Evolutionary conservation across 371 early-diverging fungal species (phyloP), one percentile per base, ranked within the genome.

Genomic region (Apophysomyces ossiformis): DNA sequence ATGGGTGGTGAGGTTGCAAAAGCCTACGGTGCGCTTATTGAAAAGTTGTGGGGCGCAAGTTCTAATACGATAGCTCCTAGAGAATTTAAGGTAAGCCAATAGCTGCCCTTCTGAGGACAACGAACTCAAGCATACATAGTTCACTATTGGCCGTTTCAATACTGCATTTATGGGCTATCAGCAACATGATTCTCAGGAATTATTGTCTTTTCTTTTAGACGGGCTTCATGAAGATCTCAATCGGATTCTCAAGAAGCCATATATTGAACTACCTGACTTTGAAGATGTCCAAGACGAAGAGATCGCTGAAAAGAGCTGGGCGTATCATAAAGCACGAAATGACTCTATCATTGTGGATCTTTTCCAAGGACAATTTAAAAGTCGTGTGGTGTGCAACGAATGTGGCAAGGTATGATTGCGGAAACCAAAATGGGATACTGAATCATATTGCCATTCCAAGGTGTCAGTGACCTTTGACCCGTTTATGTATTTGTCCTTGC

Each of bases 331-430:
- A 21, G 68, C 75, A 16, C 69, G 83, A 36, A 83, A 86, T 60
- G 77, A 81, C 61, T 82, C 84, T 12, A 77, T 85, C 64, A 70
- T 90, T 64, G 81, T 88, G 12, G 88, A 89, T 66, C 64, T 89
- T 21, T 92, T 92, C 66, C 90, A 90, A 67, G 91, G 89, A 5
- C 85, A 89, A 68, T 86, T 86, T 67, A 88, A 85, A 61, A 81
- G 82, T 13, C 83, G 83, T 0, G 69, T 90, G 16, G 82, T 83
- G 63, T 94, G 93, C 68, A 65, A 76, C 16, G 75, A 67, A 7
- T 87, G 88, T 60, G 39, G 69, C 7, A 77, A 50, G 54, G 54
- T 50, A 50, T n/a, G 54, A n/a, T 50, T 21, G 54, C 5, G 9
- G 54, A 50, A 26, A 4, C 5, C 21, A 50, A 21, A 50, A n/a